phyloP scores from a whole-genome alignment of 345 rosid species.

The Eucalyptus curtisii region DNA sequence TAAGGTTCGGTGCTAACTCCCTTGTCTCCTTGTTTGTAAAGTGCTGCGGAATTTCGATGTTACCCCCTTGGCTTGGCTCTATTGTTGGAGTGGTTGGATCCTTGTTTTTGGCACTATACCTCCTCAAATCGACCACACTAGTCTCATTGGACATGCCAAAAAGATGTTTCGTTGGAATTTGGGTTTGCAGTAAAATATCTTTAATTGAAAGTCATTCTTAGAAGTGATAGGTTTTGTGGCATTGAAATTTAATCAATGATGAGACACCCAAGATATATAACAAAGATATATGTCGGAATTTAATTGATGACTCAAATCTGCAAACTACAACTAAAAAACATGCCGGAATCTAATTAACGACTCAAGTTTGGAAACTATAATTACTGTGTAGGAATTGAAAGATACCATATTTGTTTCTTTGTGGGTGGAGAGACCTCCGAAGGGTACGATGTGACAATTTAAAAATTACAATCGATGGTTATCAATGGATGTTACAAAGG shows the following conservation, averaged over 20 bases:
- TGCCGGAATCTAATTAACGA: fast-evolving
- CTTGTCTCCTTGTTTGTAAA: not conserved
- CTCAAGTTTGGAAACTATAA: too few species aligned
- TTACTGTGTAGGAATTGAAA: too few species aligned
- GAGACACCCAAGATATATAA: not conserved
- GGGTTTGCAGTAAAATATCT: not conserved
- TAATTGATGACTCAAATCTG: too few species aligned
- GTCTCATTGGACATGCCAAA: too few species aligned
- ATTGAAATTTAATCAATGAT: not conserved
- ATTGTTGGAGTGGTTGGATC: not conserved
- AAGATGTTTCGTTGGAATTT: not conserved
- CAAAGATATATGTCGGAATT: not conserved
- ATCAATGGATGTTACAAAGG: too few species aligned
- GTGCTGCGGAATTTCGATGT: not conserved
- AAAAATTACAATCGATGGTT: too few species aligned
- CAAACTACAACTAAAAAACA: too few species aligned
- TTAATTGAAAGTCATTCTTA: not conserved
- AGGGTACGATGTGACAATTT: too few species aligned
- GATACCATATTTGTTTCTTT: too few species aligned
- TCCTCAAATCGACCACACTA: too few species aligned
- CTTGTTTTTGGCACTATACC: not conserved
- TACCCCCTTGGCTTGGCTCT: not conserved
- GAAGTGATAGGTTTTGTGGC: not conserved
- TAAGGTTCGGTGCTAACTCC: not conserved
- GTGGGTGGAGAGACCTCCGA: too few species aligned